Evolutionary conservation across 164 flowering plant genomes (phyloP), one percentile per base, ranked within the genome.

Genomic region (Nelumbo lutea): DNA sequence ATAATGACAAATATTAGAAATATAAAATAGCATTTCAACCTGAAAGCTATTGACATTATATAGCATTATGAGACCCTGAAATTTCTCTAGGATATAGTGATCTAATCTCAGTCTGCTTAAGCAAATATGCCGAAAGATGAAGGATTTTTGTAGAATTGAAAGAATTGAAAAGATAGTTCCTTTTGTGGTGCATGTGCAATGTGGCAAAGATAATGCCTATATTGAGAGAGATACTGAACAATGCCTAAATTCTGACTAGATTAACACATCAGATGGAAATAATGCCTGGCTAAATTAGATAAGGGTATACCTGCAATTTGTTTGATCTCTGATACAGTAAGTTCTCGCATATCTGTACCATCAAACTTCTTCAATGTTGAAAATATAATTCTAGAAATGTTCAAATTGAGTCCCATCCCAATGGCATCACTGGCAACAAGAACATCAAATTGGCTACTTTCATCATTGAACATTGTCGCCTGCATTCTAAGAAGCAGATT

Each of bases 391-490:
- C 98, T 87, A 15, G 92, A 89, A 65, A 91, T 91, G 72, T 95
- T 91, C 69, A 95, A 82, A 79, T 95, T 95, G 65, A 95, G 97
- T 75, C 98, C 98, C 97, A 91, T 95, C 73, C 98, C 98, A 81
- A 95, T 86, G 71, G 98, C 98, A 85, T 95, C 98, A 82, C 98
- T 95, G 9, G 97, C 96, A 69, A 95, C 98, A 68, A 95, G 93
- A 71, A 91, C 96, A 82, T 95, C 97, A 77, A 89, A 89, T 66
- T 88, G 96, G 56, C 83, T 90, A 79, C 81, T 81, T 76, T 73
- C 93, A 84, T 95, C 97, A 80, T 95, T 95, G 76, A 95, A 95
- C 90, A 79, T 90, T 56, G 85, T 83, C 68, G 98, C 98, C 98
- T 95, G 96, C 90, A 86, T 81, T 77, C 83, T 86, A 85, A 78